Conservation (phyloP, 768 basidiomycete genomes). For the Naganishia vaughanmartiniae region DNA sequence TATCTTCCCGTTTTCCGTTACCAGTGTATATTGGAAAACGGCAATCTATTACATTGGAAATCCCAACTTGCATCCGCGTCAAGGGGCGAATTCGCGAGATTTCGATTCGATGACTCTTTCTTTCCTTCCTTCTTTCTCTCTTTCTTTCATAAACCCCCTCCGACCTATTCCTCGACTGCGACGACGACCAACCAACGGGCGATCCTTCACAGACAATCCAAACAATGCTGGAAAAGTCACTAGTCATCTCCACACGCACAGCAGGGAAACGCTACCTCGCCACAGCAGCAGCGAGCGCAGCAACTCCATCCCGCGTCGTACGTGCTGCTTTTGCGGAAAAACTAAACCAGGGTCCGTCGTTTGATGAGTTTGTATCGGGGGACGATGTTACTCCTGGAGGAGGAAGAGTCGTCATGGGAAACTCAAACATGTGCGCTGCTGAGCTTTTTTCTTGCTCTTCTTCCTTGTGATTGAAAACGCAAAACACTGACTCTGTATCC, state of each 20-base stretch:
- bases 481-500: too few relatives aligned
- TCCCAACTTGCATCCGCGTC: not conserved
- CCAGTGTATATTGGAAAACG: too few relatives aligned
- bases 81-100: not conserved
- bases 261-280: slow-evolving; percentile 4
- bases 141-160: not conserved
- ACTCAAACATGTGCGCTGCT: slow-evolving; percentile 44
- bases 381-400: slow-evolving; percentile 37
- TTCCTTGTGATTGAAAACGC: too few relatives aligned
- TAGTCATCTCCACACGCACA: not conserved
- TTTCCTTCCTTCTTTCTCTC: too few relatives aligned
- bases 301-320: not conserved
- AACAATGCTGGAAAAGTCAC: not conserved
- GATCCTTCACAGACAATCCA: too few relatives aligned
- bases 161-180: not conserved
- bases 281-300: not conserved
- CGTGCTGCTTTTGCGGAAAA: slow-evolving; percentile 24
- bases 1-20: too few relatives aligned
- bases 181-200: not conserved
- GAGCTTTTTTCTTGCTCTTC: too few relatives aligned
- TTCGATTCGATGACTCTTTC: not conserved
- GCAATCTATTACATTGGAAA: not conserved
- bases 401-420: slow-evolving; percentile 44
- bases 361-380: slow-evolving; percentile 50
- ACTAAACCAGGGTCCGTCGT: slow-evolving; percentile 47